Evolutionary conservation across 1,139 yeast species (phyloP).

Genomic region (Suhomyces chickasaworum): DNA sequence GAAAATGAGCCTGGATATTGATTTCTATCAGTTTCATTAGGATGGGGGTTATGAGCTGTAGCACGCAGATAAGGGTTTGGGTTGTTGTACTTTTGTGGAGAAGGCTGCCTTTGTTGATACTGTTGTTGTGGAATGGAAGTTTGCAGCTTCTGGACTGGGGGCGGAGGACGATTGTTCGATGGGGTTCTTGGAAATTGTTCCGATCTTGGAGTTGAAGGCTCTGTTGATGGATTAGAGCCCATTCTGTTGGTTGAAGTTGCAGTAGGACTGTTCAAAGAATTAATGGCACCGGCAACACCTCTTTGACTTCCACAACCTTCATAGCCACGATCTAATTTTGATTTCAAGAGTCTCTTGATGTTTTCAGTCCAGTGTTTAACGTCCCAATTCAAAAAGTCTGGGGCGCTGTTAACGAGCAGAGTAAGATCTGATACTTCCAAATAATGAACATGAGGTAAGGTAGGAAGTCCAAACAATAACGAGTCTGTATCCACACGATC

Average conservation of each 20-base stretch:
- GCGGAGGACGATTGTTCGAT: conserved; percentile 3
- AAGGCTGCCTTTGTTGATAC: not conserved
- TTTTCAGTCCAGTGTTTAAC: conserved; percentile 67
- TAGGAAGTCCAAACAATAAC: conserved; percentile 86
- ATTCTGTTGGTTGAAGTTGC: conserved; percentile 1
- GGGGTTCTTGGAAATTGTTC: conserved; percentile 5
- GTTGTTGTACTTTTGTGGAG: not conserved
- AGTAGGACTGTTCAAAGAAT: conserved; percentile 14
- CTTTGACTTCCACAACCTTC: conserved; percentile 78
- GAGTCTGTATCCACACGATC: conserved; percentile 81
- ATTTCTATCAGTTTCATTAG: not conserved
- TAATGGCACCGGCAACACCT: conserved; percentile 60
- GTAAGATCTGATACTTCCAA: conserved; percentile 44
- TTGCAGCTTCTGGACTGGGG: conserved; percentile 12
- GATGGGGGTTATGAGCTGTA: conserved; percentile 5
- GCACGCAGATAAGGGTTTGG: conserved; percentile 6
- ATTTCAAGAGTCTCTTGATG: conserved; percentile 62
- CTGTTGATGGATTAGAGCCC: conserved; percentile 3
- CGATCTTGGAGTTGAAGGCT: conserved; percentile 8
- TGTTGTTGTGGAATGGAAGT: not conserved
- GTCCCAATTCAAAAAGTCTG: conserved; percentile 52
- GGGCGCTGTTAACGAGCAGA: conserved; percentile 15
- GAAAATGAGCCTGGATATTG: not conserved
- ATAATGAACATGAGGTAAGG: conserved; percentile 85
- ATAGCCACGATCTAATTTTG: conserved; percentile 72